Conservation (phyloP, 192 early-diverging fungal genomes). For the Coemansia sp. region DNA sequence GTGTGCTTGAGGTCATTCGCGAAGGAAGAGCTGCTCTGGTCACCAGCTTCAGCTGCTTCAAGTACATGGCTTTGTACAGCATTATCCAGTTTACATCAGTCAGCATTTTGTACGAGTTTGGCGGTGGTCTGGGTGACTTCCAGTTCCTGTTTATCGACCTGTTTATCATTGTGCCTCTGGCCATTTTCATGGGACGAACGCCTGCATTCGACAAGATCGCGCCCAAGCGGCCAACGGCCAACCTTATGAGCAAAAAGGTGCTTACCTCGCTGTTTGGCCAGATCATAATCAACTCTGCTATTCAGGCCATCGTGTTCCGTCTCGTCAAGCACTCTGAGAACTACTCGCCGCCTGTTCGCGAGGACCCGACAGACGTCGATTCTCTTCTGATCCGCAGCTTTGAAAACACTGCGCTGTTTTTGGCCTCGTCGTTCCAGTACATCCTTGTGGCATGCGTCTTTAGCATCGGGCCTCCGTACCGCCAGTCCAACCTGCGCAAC, state of each 20-base stretch:
- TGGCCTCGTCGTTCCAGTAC: constrained; percentile 92
- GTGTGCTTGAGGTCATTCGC: constrained; percentile 88
- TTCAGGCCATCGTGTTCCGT: constrained; percentile 76
- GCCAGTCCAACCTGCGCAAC: constrained; percentile 85
- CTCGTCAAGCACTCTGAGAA: constrained; percentile 72
- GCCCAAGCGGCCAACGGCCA: constrained; percentile 85
- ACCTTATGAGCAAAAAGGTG: constrained; percentile 86
- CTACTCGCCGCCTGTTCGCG: constrained; percentile 60
- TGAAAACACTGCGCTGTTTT: constrained; percentile 92
- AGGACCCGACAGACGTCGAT: constrained; percentile 60
- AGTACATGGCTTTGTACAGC: constrained; percentile 97
- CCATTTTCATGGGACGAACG: constrained; percentile 89
- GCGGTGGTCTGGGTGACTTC: constrained; percentile 86
- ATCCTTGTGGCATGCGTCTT: constrained; percentile 86
- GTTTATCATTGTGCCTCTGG: constrained; percentile 85
- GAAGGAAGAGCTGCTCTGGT: constrained; percentile 96
- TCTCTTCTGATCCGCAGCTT: constrained; percentile 69
- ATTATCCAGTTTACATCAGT: constrained; percentile 97
- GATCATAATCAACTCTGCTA: constrained; percentile 74
- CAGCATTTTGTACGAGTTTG: constrained; percentile 85
- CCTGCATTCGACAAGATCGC: constrained; percentile 72
- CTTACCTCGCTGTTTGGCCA: constrained; percentile 89
- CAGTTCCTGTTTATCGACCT: constrained; percentile 97
- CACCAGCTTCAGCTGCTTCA: constrained; percentile 97
- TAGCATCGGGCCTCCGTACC: constrained; percentile 94